Evolutionary conservation across 148 eudicot genomes (phyloP).

Genomic region (Beta vulgaris): DNA sequence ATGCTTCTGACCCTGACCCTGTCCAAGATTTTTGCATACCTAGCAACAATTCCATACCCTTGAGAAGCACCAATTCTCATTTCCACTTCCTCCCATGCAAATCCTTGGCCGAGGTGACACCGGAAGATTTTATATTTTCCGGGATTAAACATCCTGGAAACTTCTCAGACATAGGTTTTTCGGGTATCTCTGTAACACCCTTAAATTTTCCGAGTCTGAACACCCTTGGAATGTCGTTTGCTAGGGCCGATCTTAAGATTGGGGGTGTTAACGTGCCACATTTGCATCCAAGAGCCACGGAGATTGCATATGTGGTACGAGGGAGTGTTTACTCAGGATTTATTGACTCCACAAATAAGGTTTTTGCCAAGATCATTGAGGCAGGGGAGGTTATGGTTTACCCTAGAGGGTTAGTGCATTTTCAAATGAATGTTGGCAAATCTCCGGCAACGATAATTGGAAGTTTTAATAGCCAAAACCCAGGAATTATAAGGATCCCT

Average conservation of each 20-base stretch:
- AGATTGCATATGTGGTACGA: constrained; percentile 32
- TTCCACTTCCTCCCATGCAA: constrained; percentile 37
- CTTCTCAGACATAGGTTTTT: constrained; percentile 40
- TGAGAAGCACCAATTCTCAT: constrained; percentile 12
- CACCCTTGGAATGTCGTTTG: constrained; percentile 48
- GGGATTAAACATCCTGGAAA: constrained; percentile 43
- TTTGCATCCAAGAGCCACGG: constrained; percentile 54
- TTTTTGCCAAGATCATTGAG: constrained; percentile 37
- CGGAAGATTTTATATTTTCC: constrained; percentile 34
- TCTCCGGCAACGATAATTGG: constrained; percentile 32
- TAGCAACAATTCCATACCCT: constrained; percentile 18
- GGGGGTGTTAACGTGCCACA: constrained; percentile 56
- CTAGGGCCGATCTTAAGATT: constrained; percentile 42
- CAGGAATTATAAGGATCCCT: constrained; percentile 45
- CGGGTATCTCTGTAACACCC: constrained; percentile 43
- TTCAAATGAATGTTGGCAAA: constrained; percentile 47
- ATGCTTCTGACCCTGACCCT: constrained; percentile 43
- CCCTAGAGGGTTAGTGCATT: constrained; percentile 54
- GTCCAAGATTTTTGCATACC: constrained; percentile 56
- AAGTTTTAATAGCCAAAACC: constrained; percentile 49
- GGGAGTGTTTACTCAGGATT: constrained; percentile 47
- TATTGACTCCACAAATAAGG: constrained; percentile 40
- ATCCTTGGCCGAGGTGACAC: constrained; percentile 20
- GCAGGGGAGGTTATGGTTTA: constrained; percentile 54
- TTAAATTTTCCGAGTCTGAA: constrained; percentile 43